Evolutionary conservation across 805 yeast species (phyloP).

Genomic region (Metschnikowia kofuensis): DNA sequence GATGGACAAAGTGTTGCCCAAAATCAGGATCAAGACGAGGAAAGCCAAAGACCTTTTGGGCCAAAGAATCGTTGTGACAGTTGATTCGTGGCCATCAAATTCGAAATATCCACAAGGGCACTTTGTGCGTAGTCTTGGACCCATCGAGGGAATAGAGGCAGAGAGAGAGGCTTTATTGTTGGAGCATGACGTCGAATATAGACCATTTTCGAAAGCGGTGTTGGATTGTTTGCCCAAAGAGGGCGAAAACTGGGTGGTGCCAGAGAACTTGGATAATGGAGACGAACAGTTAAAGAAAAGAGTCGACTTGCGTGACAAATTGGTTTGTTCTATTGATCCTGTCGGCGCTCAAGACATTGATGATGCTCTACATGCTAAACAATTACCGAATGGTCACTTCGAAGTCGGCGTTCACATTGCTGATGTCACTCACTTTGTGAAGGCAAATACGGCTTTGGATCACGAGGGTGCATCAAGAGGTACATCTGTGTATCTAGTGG

Average conservation of each 20-base stretch:
- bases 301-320: slow-evolving; percentile 80
- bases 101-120: slow-evolving; percentile 93
- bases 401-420: slow-evolving; percentile 99
- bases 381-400: slow-evolving; percentile 86
- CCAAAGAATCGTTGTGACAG: slow-evolving; percentile 85
- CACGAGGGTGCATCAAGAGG: slow-evolving; percentile 97
- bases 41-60: slow-evolving; percentile 80
- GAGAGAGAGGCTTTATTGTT: slow-evolving; percentile 92
- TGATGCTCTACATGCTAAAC: slow-evolving; percentile 90
- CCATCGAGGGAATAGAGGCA: slow-evolving; percentile 85
- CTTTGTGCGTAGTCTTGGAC: slow-evolving; percentile 86
- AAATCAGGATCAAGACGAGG: slow-evolving; percentile 82
- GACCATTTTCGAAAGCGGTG: slow-evolving; percentile 92
- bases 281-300: slow-evolving; percentile 61
- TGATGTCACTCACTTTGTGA: slow-evolving; percentile 96
- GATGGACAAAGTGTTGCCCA: slow-evolving; percentile 87
- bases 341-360: slow-evolving; percentile 98
- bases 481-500: slow-evolving; percentile 94
- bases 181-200: slow-evolving; percentile 94
- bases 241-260: slow-evolving; percentile 92
- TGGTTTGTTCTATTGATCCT: slow-evolving; percentile 95
- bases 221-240: slow-evolving; percentile 89
- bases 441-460: slow-evolving; percentile 87
- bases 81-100: slow-evolving; percentile 87
- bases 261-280: slow-evolving; percentile 52